Evolutionary conservation across 108 stramenopile species (phyloP), one percentile per base, ranked within the genome.

Genomic region (Pseudonitzschia multistriata): DNA sequence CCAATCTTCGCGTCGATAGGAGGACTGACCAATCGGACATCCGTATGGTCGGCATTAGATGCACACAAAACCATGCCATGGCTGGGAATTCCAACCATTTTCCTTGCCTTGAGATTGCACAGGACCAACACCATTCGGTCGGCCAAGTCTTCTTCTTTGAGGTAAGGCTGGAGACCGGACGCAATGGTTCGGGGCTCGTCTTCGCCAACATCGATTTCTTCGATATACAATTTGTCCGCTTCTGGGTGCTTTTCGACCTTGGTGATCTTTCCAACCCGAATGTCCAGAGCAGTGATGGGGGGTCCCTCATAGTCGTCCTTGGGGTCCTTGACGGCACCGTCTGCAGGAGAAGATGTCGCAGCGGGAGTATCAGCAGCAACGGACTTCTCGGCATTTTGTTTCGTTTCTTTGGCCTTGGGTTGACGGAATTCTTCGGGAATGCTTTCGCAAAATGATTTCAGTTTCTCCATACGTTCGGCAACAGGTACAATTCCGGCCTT

Each of bases 51-150:
- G 39, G 68, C 83, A 59, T 92, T 96, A 48, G 86, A 89, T 8
- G 98, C 97, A 72, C 97, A 97, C 13, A 99, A 81, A 28, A 99
- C 78, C 99, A 99, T 99, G 28, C 99, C 98, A 54, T 98, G 94
- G 60, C 91, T 93, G 10, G 87, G 86, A 72, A 98, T 98, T 48
- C 97, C 97, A 2, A 90, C 96, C 45, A 99, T 63, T 68, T 96
- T 97, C 54, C 96, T 92, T 49, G 88, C 87, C 88, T 98, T 99
- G 28, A 99, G 73, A 76, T 99, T 99, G 83, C 96, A 97, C 21
- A 99, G 73, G 25, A 99, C 99, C n/a, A 98, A 79, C 13, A 98
- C 94, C 45, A 85, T 55, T 29, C 93, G 81, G 8, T 87, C 96
- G 62, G 94, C 83, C 77, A 99, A 82, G 67, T 97, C 94, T 62